Conservation (phyloP, 2,329 filamentous ascomycete species). For the Clarireedia hainanense region DNA sequence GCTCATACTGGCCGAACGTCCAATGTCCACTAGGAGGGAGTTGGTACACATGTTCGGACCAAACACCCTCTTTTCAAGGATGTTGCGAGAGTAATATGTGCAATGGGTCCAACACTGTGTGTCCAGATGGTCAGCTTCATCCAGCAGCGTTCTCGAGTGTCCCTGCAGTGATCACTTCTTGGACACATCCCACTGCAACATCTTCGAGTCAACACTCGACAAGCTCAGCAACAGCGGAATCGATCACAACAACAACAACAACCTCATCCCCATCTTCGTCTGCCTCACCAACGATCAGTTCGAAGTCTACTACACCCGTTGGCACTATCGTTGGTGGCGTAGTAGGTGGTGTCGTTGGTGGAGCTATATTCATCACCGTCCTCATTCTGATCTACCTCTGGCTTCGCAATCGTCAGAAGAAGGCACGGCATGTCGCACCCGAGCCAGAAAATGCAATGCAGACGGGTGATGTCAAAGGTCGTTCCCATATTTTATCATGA, state of each 20-base stretch:
- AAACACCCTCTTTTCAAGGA: slow-evolving; percentile 13
- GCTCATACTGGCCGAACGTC: slow-evolving; percentile 3
- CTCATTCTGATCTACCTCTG: background rate
- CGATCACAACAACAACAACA: background rate
- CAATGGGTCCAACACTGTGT: slow-evolving; percentile 1
- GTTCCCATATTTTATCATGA: background rate
- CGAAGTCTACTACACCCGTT: background rate
- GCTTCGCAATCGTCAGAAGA: background rate
- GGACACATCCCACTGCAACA: background rate
- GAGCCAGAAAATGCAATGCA: background rate
- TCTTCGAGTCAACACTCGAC: background rate
- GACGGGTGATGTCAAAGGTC: background rate
- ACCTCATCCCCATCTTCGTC: background rate
- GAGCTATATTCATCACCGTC: background rate
- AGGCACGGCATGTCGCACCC: no score
- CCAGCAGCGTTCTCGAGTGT: background rate
- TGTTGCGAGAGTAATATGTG: slow-evolving; percentile 8
- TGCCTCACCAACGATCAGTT: background rate
- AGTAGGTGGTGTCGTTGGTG: background rate
- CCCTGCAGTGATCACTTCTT: background rate
- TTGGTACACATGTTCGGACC: slow-evolving; percentile 9
- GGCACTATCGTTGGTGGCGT: background rate
- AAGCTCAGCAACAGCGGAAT: background rate
- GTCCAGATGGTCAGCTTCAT: background rate
- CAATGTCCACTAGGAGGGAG: slow-evolving; percentile 9